Conservation (phyloP, 2,329 filamentous ascomycete genomes). For the Aspergillus neotritici region DNA sequence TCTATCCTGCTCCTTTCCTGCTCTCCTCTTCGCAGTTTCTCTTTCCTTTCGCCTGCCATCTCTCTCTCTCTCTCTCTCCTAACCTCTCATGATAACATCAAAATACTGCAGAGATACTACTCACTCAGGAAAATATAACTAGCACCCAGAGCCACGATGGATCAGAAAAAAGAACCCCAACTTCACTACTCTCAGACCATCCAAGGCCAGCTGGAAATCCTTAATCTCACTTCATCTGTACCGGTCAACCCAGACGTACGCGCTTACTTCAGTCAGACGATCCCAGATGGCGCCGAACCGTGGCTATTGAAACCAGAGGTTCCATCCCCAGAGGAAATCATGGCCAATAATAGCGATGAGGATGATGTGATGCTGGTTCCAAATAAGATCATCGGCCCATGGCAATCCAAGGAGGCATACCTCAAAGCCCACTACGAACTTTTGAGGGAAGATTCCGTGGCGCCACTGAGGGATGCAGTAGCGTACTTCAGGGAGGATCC, state of each 20-base stretch:
- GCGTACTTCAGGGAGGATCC: slow-evolving; percentile 50
- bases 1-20: too few species aligned
- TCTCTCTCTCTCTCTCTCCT: too few species aligned
- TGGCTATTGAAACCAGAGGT: slow-evolving; percentile 39
- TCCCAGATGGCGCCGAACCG: slow-evolving; percentile 9
- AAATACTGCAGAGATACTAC: too few species aligned
- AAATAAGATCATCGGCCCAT: slow-evolving; percentile 55
- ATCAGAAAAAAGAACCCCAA: background rate
- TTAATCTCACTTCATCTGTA: background rate
- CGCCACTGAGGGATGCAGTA: slow-evolving; percentile 64
- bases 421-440: slow-evolving; percentile 69
- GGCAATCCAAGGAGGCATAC: slow-evolving; percentile 59
- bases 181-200: background rate
- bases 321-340: slow-evolving; percentile 37
- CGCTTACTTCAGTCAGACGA: slow-evolving; percentile 22
- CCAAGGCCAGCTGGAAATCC: too few species aligned
- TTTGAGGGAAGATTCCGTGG: slow-evolving; percentile 66
- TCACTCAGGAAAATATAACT: too few species aligned
- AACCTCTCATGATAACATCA: too few species aligned
- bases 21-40: too few species aligned
- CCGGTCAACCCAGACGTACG: slow-evolving; percentile 27
- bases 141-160: background rate
- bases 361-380: slow-evolving; percentile 34
- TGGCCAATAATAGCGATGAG: slow-evolving; percentile 17
- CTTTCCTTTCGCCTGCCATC: too few species aligned